A percentile compares a stretch with the other conserved stretches of the same genome.
These are phyloP conservation scores for Melaleuca alternifolia DNA, from an alignment of 345 rosid species.

Conservation along the genomic window DNA sequence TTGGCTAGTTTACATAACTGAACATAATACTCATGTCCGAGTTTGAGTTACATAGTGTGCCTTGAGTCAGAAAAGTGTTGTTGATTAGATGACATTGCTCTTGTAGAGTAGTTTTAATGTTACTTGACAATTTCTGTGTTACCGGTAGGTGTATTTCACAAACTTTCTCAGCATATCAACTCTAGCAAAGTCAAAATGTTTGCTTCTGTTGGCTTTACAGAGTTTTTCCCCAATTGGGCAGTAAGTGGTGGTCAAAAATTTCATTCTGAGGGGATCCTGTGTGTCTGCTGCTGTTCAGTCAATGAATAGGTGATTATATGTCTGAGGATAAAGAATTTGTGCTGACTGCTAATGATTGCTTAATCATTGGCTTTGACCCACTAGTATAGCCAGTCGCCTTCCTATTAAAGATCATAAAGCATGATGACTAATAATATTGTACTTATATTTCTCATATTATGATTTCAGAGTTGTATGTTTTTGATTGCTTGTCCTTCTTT, in stretches of 20 bases:
- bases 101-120: neutral
- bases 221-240: neutral
- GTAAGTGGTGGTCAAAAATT: neutral
- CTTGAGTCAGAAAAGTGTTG: neutral
- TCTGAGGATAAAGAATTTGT: neutral
- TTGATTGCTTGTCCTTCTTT: conserved; percentile 4
- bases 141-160: neutral
- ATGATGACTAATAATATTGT: neutral
- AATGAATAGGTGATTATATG: neutral
- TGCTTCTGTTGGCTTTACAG: neutral
- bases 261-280: neutral
- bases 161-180: neutral
- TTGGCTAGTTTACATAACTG: neutral
- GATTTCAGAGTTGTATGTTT: neutral
- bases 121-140: neutral
- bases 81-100: neutral
- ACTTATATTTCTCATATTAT: neutral
- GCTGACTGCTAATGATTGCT: neutral
- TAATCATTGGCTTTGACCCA: neutral
- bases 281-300: neutral
- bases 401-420: neutral
- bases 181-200: neutral
- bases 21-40: neutral
- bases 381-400: neutral
- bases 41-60: neutral